phyloP scores from a whole-genome alignment of 2,329 filamentous ascomycete species.

The Simplicillium sp. region DNA sequence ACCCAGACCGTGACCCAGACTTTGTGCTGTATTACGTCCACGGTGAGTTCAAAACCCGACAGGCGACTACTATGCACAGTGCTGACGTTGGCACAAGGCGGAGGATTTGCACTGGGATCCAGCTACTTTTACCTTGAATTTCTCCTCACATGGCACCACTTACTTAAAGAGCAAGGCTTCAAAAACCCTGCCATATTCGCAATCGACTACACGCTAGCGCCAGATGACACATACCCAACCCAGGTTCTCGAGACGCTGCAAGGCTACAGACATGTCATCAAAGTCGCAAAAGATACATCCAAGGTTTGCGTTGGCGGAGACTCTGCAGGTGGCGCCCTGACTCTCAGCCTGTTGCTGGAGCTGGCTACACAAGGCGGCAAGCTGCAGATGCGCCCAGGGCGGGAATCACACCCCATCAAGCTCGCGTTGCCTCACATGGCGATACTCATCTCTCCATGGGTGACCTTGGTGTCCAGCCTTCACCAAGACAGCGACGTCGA shows the following conservation, averaged over 20 bases:
- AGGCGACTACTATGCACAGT: not conserved
- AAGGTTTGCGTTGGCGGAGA: slow-evolving; percentile 67
- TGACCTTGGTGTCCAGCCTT: slow-evolving; percentile 57
- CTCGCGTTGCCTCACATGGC: slow-evolving; percentile 39
- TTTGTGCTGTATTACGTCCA: slow-evolving; percentile 77
- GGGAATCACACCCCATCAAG: not conserved
- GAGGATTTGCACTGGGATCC: slow-evolving; percentile 77
- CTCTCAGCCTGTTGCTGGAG: slow-evolving; percentile 63
- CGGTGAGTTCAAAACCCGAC: slow-evolving; percentile 35
- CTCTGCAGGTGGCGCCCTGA: slow-evolving; percentile 67
- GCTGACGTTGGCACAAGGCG: slow-evolving; percentile 36
- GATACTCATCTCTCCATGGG: slow-evolving; percentile 73
- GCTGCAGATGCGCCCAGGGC: slow-evolving; percentile 7
- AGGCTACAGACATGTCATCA: slow-evolving; percentile 63
- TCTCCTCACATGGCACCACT: slow-evolving; percentile 58
- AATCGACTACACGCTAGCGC: slow-evolving; percentile 72
- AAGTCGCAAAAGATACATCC: slow-evolving; percentile 44
- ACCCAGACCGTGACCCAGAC: slow-evolving; percentile 54
- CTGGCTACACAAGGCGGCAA: slow-evolving; percentile 33
- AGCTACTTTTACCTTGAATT: slow-evolving; percentile 81
- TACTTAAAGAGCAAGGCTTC: slow-evolving; percentile 57
- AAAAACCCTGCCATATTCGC: slow-evolving; percentile 70
- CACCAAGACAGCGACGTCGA: slow-evolving; percentile 65
- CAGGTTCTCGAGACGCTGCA: slow-evolving; percentile 62
- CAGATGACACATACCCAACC: slow-evolving; percentile 61